These are phyloP conservation scores for Pleurotus tuber-regium DNA, from an alignment of 768 basidiomycete species.

Conservation along the genomic window DNA sequence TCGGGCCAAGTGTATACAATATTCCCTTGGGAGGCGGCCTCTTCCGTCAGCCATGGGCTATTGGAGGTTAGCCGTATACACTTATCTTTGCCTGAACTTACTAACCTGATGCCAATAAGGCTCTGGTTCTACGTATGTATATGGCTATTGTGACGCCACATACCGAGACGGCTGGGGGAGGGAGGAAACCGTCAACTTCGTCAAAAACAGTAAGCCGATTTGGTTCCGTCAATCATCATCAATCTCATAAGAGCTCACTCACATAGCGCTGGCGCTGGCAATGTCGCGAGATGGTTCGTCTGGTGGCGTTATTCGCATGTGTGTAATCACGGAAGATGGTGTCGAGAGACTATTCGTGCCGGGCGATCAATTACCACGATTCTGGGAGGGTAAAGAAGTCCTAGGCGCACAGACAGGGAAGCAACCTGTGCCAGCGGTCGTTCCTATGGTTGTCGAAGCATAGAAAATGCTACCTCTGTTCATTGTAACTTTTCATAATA, in stretches of 20 bases:
- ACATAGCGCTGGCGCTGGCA: conserved; percentile 77
- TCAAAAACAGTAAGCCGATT: conserved; percentile 81
- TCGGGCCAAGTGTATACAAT: conserved; percentile 92
- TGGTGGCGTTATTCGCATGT: conserved; percentile 96
- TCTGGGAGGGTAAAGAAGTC: conserved; percentile 86
- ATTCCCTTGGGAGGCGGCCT: conserved; percentile 95
- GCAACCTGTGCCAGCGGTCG: conserved; percentile 33
- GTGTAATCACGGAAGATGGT: conserved; percentile 89
- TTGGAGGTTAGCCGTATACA: conserved; percentile 66
- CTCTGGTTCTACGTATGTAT: conserved; percentile 98
- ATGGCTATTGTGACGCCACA: conserved; percentile 99
- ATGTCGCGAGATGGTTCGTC: conserved; percentile 99
- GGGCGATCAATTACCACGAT: conserved; percentile 83
- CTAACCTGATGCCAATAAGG: conserved; percentile 39
- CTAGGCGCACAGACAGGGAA: conserved; percentile 36
- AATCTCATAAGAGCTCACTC: conserved; percentile 26
- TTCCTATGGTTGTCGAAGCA: conserved; percentile 47
- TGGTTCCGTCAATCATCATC: conserved; percentile 1
- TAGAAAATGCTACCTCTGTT: conserved; percentile 22
- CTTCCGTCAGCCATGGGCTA: conserved; percentile 98
- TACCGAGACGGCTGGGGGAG: conserved; percentile 89
- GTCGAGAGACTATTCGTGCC: conserved; percentile 94
- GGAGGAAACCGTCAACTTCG: conserved; percentile 91
- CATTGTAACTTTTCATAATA: conserved; percentile 1
- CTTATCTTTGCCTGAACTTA: neutral